These are phyloP conservation scores for Xylaria hypoxylon DNA, from an alignment of 2,329 filamentous ascomycete species.

Conservation along the genomic window DNA sequence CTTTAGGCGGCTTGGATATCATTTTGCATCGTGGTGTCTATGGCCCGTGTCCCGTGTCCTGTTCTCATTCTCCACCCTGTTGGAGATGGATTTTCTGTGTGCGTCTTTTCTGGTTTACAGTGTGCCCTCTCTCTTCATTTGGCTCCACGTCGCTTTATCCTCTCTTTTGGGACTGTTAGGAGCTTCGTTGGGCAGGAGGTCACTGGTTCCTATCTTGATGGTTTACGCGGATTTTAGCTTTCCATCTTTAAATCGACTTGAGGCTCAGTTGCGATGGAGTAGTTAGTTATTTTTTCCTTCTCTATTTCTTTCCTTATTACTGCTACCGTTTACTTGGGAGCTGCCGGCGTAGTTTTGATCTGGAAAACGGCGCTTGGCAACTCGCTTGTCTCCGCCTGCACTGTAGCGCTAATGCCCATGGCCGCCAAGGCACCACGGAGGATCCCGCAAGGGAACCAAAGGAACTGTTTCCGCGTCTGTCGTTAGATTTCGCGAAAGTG, in stretches of 20 bases:
- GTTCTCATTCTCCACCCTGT: background rate
- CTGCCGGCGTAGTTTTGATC: constrained; percentile 81
- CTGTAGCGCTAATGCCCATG: constrained; percentile 88
- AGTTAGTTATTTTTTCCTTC: background rate
- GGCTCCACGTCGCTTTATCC: background rate
- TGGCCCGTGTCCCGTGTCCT: background rate
- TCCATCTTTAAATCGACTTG: background rate
- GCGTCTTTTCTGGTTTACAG: background rate
- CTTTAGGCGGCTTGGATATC: background rate
- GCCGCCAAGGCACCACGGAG: constrained; percentile 93
- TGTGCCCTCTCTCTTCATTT: background rate
- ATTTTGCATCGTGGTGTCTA: background rate
- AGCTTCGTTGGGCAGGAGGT: background rate
- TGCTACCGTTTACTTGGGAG: constrained; percentile 25
- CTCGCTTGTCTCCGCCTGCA: constrained; percentile 89
- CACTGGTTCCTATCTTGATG: background rate
- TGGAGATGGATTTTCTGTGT: background rate
- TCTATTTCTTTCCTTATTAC: background rate
- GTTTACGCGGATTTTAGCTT: background rate
- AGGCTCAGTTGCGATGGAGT: background rate
- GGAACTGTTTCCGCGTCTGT: constrained; percentile 67
- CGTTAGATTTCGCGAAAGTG: background rate
- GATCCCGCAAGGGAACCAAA: constrained; percentile 95
- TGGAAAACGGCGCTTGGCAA: constrained; percentile 93
- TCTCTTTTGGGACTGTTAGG: background rate